Conservation (phyloP, 305 asterid genomes). For the Fraxinus albicans region DNA sequence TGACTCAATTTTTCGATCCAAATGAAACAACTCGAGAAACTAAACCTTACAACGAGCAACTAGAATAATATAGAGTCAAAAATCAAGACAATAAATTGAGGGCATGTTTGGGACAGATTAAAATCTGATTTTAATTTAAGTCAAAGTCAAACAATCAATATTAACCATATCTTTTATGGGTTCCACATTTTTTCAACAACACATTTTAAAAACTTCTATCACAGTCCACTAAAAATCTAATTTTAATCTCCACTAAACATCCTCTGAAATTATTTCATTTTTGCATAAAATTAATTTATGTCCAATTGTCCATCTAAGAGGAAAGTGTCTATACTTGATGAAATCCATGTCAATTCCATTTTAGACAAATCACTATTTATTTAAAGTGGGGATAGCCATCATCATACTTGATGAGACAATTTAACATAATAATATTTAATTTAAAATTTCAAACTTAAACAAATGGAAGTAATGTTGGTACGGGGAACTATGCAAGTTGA, state of each 20-base stretch:
- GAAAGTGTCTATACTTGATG: not conserved
- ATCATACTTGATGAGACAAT: not conserved
- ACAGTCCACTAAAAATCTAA: too few relatives aligned
- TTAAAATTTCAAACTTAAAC: not conserved
- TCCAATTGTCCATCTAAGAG: not conserved
- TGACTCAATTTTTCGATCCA: not conserved
- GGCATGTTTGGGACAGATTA: too few relatives aligned
- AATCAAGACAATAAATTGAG: not conserved
- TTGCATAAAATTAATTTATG: not conserved
- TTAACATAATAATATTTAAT: not conserved
- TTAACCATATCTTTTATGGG: too few relatives aligned
- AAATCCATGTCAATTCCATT: not conserved
- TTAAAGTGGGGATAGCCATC: not conserved
- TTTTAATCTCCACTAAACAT: too few relatives aligned
- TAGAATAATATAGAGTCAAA: not conserved
- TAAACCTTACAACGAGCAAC: not conserved
- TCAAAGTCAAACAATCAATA: too few relatives aligned
- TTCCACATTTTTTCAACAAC: too few relatives aligned
- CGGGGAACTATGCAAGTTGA: conserved; percentile 31
- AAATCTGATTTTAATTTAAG: too few relatives aligned
- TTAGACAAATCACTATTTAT: not conserved
- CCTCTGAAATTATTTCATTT: not conserved
- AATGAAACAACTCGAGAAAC: not conserved
- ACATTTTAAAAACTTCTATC: too few relatives aligned
- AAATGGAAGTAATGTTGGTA: conserved; percentile 6